Evolutionary conservation across 176 grass and related monocot genomes (phyloP), one percentile per base, ranked within the genome.

Genomic region (Secale cereale): DNA sequence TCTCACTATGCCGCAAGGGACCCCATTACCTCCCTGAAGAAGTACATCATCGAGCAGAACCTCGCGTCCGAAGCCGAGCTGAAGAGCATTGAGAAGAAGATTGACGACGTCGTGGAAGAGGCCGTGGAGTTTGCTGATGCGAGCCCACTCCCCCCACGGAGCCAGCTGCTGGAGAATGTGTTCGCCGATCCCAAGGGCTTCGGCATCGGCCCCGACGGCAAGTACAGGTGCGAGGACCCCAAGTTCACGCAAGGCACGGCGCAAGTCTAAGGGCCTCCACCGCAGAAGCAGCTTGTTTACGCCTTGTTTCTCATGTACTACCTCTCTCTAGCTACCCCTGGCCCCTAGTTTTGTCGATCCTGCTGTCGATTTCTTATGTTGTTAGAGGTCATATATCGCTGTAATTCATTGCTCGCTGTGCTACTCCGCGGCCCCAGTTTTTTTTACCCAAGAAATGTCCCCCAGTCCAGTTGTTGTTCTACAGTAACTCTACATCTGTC

Each of bases 141-240:
- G 48, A 98, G 96, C 80, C 96, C 96, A 1, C 89, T 31, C 33
- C 96, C 96, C 54, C 96, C 93, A 22, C 85, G 93, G 65, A 98
- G 93, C 61, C 96, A 98, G 71, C 83, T 98, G 8, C 57, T 98
- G 43, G 96, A 98, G 71, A 95, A 95, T 16, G 96, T 98, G 27
- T 98, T 95, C 27, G 86, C 91, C 3, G 96, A 98, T 65, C 93
- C 97, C 46, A 99, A 89, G 54, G 97, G 97, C 45, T 99, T 99
- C n/a, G 97, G 97, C 65, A 95, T 99, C 2, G 97, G 97, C 12
- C 91, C 97, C 0, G 97, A 96, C 22, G 97, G 97, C 8, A 94
- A 89, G 86, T 99, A 99, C 70, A 78, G 97, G 37, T 99, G 97
- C 0, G 97, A 96, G 86, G 97, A 99, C 68, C 97, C 93, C 20